Evolutionary conservation across 2,329 filamentous ascomycete genomes (phyloP).

Genomic region (Trichophyton simii): DNA sequence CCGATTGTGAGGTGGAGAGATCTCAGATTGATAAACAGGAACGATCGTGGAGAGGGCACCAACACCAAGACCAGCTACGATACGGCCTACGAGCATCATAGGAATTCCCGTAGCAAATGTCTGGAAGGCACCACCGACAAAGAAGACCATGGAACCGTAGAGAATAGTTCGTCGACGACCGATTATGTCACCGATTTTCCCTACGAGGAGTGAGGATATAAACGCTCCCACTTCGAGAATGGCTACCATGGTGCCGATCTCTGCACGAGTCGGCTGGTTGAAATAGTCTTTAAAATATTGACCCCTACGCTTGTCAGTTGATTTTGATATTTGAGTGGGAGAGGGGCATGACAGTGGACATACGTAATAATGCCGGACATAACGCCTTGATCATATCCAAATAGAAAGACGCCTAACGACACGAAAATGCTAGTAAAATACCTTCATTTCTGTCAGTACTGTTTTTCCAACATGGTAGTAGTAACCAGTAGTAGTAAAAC

Average conservation of each 20-base stretch:
- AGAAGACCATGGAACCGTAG: conserved; percentile 83
- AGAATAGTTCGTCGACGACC: conserved; percentile 81
- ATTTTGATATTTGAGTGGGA: conserved; percentile 15
- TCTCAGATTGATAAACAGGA: conserved; percentile 87
- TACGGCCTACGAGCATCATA: conserved; percentile 75
- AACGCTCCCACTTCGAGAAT: conserved; percentile 92
- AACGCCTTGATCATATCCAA: conserved; percentile 53
- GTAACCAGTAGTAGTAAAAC: conserved; percentile 17
- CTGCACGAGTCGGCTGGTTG: conserved; percentile 68
- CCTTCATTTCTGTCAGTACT: conserved; percentile 34
- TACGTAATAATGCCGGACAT: conserved; percentile 61
- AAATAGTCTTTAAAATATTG: conserved; percentile 86
- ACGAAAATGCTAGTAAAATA: conserved; percentile 84
- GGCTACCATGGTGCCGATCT: conserved; percentile 94
- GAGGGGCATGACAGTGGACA: conserved; percentile 14
- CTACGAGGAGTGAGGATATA: conserved; percentile 74
- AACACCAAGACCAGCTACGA: conserved; percentile 74
- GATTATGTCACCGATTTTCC: conserved; percentile 80
- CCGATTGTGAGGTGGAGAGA: conserved; percentile 89
- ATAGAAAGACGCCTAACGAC: conserved; percentile 51
- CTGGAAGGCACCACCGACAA: conserved; percentile 72
- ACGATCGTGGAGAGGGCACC: conserved; percentile 86
- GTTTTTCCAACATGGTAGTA: neutral
- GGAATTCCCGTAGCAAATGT: conserved; percentile 68
- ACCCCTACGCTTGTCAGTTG: conserved; percentile 38